Base-by-base conservation (phyloP, 495 filamentous ascomycete genomes). In the Opeltia flavorubescens region DNA sequence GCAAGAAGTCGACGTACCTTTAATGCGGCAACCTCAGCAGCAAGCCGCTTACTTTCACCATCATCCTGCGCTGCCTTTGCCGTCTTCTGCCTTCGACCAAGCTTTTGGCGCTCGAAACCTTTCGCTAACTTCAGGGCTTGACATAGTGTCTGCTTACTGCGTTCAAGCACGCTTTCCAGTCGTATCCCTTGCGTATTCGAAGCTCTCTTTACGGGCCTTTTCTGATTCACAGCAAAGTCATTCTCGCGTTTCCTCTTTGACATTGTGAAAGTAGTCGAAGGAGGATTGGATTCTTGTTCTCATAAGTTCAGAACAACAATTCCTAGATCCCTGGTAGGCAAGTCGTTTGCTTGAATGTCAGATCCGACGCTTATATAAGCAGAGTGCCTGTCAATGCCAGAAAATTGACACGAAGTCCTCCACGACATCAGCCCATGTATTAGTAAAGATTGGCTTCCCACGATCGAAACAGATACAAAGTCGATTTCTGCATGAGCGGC, bases 101-200 rank as follows among this genome's bases (percentile, higher is more conserved):
- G 70, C 48, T 94, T 94, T 64, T 94, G 89, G 52, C 86, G 71
- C 65, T 95, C 89, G 60, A 89, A 89, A 13, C 84, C 86, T 48
- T 86, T 87, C 23, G 83, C 84, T 1, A 75, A 67, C 61, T 91
- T 94, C 30, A 95, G 67, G 0, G 77, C 82, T 18, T 77, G 71
- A 38, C 72, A 69, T 7, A 95, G 68, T 18, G 75, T 59, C 45
- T 72, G 74, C 27, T 75, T 72, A 50, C 72, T 72, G 44, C 76
- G 66, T 9, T 69, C 59, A 50, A 87, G 67, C 33, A 77, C 72
- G 39, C 72, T 65, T 17, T 68, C 66, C 21, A 83, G 51, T 11
- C 66, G 62, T 11, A 39, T 18, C 28, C n/a, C 24, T n/a, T 55
- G 52, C 8, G 43, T 24, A 6, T 35, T 31, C 6, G 44, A 9